Evolutionary conservation across 768 basidiomycete species (phyloP).

Genomic region (Royoungia palumana): DNA sequence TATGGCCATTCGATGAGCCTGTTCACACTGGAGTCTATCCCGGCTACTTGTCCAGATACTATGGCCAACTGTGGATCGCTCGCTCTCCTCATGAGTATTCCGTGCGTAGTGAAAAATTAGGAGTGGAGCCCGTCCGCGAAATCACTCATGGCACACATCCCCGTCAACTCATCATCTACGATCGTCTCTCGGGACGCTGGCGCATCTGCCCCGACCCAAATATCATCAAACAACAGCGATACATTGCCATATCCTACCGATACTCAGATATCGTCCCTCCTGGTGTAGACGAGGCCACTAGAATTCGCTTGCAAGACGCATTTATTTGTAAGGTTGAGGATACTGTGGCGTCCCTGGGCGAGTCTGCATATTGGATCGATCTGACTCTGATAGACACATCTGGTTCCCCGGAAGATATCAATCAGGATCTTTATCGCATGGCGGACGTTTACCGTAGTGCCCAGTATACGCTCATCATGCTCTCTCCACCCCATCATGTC

Average conservation of each 20-base stretch:
- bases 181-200: constrained; percentile 7
- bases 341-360: constrained; percentile 2
- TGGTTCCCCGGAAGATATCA: not conserved
- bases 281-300: not conserved
- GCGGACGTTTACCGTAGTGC: constrained; percentile 20
- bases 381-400: not conserved
- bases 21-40: constrained; percentile 7
- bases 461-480: constrained; percentile 24
- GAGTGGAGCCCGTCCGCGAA: not conserved
- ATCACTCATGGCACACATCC: constrained; percentile 15
- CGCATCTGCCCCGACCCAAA: not conserved
- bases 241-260: constrained; percentile 20
- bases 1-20: constrained; percentile 14
- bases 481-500: not conserved
- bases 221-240: constrained; percentile 9
- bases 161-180: constrained; percentile 14
- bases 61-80: constrained; percentile 24
- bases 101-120: constrained; percentile 6
- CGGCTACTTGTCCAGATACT: constrained; percentile 17
- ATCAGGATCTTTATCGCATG: constrained; percentile 23
- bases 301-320: not conserved
- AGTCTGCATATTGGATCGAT: constrained; percentile 24
- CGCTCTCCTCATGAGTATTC: constrained; percentile 21
- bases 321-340: constrained; percentile 9
- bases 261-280: constrained; percentile 7